Conservation (phyloP, 1,139 yeast genomes). For the Suhomyces taliae region DNA sequence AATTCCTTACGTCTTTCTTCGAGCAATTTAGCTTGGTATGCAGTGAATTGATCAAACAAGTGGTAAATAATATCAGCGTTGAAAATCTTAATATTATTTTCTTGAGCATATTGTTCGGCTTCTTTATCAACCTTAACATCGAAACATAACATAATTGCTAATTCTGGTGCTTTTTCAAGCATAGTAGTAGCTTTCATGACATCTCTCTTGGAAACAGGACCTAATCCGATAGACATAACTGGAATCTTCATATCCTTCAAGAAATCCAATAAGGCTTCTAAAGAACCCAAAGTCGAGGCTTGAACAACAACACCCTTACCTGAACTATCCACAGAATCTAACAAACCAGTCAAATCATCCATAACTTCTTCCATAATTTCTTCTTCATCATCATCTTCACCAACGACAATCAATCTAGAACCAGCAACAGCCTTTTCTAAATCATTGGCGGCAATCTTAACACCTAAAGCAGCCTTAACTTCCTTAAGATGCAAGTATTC, state of each 20-base stretch:
- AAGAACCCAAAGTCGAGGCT: constrained; percentile 96
- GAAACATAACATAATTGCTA: constrained; percentile 95
- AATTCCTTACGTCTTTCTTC: constrained; percentile 91
- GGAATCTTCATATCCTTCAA: constrained; percentile 98
- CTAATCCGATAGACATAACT: constrained; percentile 96
- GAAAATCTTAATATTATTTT: constrained; percentile 87
- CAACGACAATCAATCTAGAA: constrained; percentile 90
- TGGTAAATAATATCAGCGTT: constrained; percentile 96
- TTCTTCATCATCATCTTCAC: constrained; percentile 97
- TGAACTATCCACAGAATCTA: constrained; percentile 90
- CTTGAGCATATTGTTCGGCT: constrained; percentile 96
- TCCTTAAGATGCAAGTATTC: constrained; percentile 95
- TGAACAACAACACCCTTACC: constrained; percentile 98
- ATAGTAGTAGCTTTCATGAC: constrained; percentile 96
- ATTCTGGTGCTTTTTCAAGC: constrained; percentile 95
- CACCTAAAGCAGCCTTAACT: constrained; percentile 98
- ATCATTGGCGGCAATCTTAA: constrained; percentile 96
- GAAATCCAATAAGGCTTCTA: constrained; percentile 96
- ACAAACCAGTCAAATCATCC: constrained; percentile 94
- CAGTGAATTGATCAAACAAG: constrained; percentile 91
- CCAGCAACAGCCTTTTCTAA: constrained; percentile 99
- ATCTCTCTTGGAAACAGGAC: constrained; percentile 97
- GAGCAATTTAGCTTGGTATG: constrained; percentile 81
- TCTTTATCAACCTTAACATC: constrained; percentile 97
- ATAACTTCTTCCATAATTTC: constrained; percentile 97